These are phyloP conservation scores for Phalaenopsis hybrid DNA, from an alignment of 116 monocot species.

Conservation along the genomic window DNA sequence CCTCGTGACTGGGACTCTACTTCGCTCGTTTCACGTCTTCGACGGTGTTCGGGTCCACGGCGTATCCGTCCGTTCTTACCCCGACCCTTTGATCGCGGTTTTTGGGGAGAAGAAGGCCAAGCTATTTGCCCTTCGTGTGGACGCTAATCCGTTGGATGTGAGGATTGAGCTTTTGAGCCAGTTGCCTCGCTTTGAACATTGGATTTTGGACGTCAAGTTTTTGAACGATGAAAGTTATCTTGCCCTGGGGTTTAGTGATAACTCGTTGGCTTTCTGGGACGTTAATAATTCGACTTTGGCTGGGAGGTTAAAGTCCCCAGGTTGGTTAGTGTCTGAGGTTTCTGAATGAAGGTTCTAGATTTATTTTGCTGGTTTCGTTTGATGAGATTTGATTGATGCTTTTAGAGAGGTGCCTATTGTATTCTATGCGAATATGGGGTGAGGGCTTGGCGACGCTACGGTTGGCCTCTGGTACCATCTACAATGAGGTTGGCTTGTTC, in stretches of 20 bases:
- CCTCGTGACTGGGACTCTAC: constrained; percentile 27
- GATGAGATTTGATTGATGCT: background rate
- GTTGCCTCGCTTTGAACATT: constrained; percentile 79
- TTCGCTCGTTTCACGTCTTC: constrained; percentile 52
- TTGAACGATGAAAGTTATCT: constrained; percentile 47
- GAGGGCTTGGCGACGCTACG: constrained; percentile 34
- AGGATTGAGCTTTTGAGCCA: constrained; percentile 29
- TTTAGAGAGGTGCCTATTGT: constrained; percentile 76
- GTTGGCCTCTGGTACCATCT: constrained; percentile 83
- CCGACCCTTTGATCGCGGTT: constrained; percentile 29
- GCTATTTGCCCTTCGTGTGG: constrained; percentile 33
- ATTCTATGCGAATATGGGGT: constrained; percentile 79
- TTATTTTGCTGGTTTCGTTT: background rate
- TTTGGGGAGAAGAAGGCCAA: constrained; percentile 73
- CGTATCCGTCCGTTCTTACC: constrained; percentile 16
- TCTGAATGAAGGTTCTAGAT: background rate
- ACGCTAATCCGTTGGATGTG: constrained; percentile 8
- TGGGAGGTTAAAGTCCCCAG: constrained; percentile 52
- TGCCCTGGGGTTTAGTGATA: constrained; percentile 77
- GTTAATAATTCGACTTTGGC: constrained; percentile 13
- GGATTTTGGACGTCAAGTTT: constrained; percentile 75
- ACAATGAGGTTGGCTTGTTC: constrained; percentile 50
- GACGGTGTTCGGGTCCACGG: constrained; percentile 79
- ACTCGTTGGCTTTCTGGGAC: constrained; percentile 86
- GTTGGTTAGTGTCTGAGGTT: constrained; percentile 16